phyloP scores from a whole-genome alignment of 495 filamentous ascomycete genomes.

The Cryomyces minteri region DNA sequence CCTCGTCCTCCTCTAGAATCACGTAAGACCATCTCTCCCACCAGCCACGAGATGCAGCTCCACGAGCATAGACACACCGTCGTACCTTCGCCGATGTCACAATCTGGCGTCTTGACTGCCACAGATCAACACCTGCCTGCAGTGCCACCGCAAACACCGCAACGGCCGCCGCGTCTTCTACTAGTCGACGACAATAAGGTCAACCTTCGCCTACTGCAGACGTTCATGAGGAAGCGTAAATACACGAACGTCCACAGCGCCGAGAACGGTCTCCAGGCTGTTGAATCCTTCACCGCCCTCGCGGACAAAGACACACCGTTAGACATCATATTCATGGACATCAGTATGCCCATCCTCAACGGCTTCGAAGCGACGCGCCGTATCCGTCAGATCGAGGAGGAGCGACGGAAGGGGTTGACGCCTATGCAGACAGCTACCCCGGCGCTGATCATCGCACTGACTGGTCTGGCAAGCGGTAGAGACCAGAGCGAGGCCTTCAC shows the following conservation, averaged over 20 bases:
- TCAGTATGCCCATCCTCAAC: constrained; percentile 13
- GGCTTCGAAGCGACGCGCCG: constrained; percentile 7
- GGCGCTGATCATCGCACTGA: constrained; percentile 7
- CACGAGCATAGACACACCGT: not conserved
- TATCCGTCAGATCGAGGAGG: constrained; percentile 5
- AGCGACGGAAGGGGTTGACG: not conserved
- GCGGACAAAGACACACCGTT: not conserved
- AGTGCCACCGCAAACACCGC: not conserved
- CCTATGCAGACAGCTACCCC: not conserved
- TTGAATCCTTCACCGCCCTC: constrained; percentile 2
- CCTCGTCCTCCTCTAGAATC: not conserved
- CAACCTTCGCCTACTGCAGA: constrained; percentile 9
- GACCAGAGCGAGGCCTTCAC: constrained; percentile 7
- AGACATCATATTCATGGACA: constrained; percentile 13
- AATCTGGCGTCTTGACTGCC: not conserved
- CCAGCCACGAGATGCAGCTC: not conserved
- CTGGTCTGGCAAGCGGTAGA: constrained; percentile 6
- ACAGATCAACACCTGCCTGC: not conserved
- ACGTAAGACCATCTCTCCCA: constrained; percentile 1
- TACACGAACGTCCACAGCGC: constrained; percentile 3
- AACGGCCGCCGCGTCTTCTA: constrained; percentile 5
- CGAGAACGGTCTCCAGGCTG: constrained; percentile 7
- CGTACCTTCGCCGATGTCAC: not conserved
- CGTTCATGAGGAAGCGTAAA: constrained; percentile 5
- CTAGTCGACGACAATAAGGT: constrained; percentile 12